Evolutionary conservation across 495 filamentous ascomycete species (phyloP), one percentile per base, ranked within the genome.

Genomic region (Xylaria flabelliformis): DNA sequence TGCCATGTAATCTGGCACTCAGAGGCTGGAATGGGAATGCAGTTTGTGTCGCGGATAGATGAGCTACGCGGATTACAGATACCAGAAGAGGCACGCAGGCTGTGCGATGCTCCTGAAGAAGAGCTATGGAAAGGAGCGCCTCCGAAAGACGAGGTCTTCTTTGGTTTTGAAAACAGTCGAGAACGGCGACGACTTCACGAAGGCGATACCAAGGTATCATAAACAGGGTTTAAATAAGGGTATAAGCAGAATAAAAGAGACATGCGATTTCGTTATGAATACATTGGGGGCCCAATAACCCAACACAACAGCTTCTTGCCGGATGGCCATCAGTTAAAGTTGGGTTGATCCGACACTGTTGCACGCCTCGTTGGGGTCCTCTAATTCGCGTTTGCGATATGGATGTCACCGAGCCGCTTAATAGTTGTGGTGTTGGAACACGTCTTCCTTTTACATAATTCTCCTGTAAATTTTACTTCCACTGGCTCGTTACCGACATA

Each of bases 1-100:
- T 88, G 86, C 73, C 88, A 90, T 73, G 85, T 87, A 39, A 78
- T 81, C 8, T 90, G 89, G 89, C 89, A 91, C 79, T 77, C 80
- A 8, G 87, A 89, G 70, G 86, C 86, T 19, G 89, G 88, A 0
- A 82, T 91, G 81, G 65, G 86, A 50, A 88, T 90, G 89, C 88
- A 89, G 77, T 86, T 90, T 72, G 62, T 88, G 72, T 80, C 81
- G n/a, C 77, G 80, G 36, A 68, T 79, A 24, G 86, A 89, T 63
- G 75, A 78, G 62, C 76, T 88, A 63, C 79, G 73, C 39, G 51
- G 39, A 12, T 84, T 85, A 83, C 36, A 76, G 59, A 69, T 88
- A 17, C 86, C 87, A 5, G 77, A 76, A 61, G 83, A 83, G 50
- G 80, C 85, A 36, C 76, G 74, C 59, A 74, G 74, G 32, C 68